These are phyloP conservation scores for Monosporascus ibericus DNA, from an alignment of 2,329 filamentous ascomycete genomes.

Conservation along the genomic window DNA sequence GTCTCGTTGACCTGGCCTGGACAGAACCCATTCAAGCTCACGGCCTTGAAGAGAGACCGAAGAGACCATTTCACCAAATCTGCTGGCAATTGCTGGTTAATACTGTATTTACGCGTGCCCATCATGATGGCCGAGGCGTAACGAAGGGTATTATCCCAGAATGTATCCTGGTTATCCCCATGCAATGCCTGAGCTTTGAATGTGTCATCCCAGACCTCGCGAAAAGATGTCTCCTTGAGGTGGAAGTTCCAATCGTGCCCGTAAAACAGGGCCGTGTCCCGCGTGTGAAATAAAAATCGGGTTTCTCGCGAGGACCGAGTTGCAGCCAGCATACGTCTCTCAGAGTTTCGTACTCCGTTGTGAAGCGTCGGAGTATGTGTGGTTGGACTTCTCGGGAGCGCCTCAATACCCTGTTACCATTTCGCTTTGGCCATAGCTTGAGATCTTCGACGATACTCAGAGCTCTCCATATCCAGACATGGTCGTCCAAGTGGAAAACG, in stretches of 20 bases:
- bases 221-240: background rate
- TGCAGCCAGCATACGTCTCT: constrained; percentile 10
- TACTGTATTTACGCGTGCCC: background rate
- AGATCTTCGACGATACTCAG: constrained; percentile 5
- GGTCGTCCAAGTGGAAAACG: constrained; percentile 9
- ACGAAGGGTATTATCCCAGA: constrained; percentile 9
- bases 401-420: background rate
- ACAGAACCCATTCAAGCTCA: constrained; percentile 1
- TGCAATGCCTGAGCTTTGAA: constrained; percentile 6
- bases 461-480: constrained; percentile 11
- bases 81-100: background rate
- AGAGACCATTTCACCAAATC: background rate
- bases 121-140: constrained; percentile 4
- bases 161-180: constrained; percentile 1
- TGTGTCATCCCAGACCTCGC: constrained; percentile 7
- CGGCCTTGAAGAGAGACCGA: background rate
- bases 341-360: constrained; percentile 4
- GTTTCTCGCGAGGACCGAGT: constrained; percentile 9
- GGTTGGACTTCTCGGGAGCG: constrained; percentile 1
- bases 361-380: constrained; percentile 7
- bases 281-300: constrained; percentile 11
- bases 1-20: constrained; percentile 2
- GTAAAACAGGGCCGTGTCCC: constrained; percentile 12
- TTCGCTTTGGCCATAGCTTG: background rate
- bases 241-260: background rate